phyloP scores from a whole-genome alignment of 2,329 filamentous ascomycete species.

The Fusarium sp. region DNA sequence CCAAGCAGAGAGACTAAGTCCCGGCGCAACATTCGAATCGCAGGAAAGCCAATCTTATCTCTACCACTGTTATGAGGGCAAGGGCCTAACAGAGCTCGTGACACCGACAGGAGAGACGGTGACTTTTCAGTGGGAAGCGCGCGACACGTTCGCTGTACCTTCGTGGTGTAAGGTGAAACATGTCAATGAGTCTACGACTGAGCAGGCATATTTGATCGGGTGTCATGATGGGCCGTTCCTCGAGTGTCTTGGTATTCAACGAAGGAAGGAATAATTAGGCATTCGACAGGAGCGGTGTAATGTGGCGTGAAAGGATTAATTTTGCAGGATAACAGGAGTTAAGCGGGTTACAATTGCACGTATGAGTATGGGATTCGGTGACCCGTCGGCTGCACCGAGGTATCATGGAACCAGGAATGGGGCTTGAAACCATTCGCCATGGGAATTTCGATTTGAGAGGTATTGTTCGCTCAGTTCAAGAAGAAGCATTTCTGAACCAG shows the following conservation, averaged over 20 bases:
- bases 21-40: conserved; percentile 49
- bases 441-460: rapidly evolving
- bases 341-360: neutral
- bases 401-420: too few species aligned
- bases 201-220: conserved; percentile 51
- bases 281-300: neutral
- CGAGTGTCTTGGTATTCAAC: conserved; percentile 34
- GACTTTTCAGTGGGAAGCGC: conserved; percentile 57
- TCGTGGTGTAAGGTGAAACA: conserved; percentile 64
- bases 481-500: too few species aligned
- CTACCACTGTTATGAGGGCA: conserved; percentile 64
- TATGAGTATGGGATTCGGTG: too few species aligned
- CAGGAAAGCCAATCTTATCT: conserved; percentile 63
- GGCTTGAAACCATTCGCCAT: too few species aligned
- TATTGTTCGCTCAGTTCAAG: too few species aligned
- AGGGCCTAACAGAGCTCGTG: conserved; percentile 57
- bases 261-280: neutral
- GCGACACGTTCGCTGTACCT: conserved; percentile 66
- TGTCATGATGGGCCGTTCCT: conserved; percentile 52
- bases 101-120: conserved; percentile 47
- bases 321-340: neutral
- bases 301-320: rapidly evolving
- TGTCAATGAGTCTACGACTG: conserved; percentile 49
- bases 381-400: too few species aligned
- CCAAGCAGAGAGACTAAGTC: conserved; percentile 61